Percentiles rank a stretch among this genome's conserved stretches.
Conservation (phyloP, 352 stramenopile species). For the Peronospora farinosa region DNA sequence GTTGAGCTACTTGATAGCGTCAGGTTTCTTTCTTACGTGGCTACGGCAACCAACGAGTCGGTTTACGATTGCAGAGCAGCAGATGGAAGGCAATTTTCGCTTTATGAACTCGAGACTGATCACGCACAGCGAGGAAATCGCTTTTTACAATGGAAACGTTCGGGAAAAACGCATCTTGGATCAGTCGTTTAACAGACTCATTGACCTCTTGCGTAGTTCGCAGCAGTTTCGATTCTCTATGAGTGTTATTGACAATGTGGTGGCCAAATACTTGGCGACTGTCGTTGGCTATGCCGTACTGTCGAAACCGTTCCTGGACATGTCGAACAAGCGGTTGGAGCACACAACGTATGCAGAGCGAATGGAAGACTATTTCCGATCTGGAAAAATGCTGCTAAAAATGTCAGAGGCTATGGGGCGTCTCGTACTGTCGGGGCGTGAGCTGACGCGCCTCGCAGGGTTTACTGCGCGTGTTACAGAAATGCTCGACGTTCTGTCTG, state of each 20-base stretch:
- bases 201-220: conserved; percentile 59
- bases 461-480: conserved; percentile 74
- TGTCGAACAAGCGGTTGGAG: conserved; percentile 43
- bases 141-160: conserved; percentile 88
- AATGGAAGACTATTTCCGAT: conserved; percentile 84
- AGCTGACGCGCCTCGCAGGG: conserved; percentile 75
- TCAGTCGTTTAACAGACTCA: conserved; percentile 56
- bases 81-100: conserved; percentile 80
- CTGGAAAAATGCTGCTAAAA: conserved; percentile 83
- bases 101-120: conserved; percentile 86
- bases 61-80: conserved; percentile 77
- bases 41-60: conserved; percentile 62
- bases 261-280: conserved; percentile 85
- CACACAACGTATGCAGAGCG: conserved; percentile 63
- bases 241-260: conserved; percentile 77
- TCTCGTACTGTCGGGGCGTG: conserved; percentile 77
- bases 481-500: conserved; percentile 69
- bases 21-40: conserved; percentile 66
- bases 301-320: conserved; percentile 67
- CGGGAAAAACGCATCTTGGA: conserved; percentile 76
- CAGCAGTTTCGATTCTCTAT: conserved; percentile 84
- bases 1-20: conserved; percentile 59
- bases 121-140: conserved; percentile 87
- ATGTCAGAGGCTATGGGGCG: conserved; percentile 78
- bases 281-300: conserved; percentile 77